Evolutionary conservation across 345 rosid species (phyloP), one percentile per base, ranked within the genome.

Genomic region (Gossypium ekmanianum): DNA sequence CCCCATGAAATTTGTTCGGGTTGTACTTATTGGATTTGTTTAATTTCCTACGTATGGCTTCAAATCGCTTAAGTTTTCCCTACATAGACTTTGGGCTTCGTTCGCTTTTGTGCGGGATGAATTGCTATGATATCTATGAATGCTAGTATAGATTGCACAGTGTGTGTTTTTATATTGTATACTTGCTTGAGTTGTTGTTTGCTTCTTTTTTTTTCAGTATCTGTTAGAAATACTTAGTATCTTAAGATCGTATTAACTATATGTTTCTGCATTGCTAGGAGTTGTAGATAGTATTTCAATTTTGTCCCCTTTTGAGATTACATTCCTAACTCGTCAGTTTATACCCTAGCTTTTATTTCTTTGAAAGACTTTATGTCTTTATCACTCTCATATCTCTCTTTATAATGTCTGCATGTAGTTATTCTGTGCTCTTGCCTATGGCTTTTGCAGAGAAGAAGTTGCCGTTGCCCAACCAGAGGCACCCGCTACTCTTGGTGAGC

Each of bases 371-470:
- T 34, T 34, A 34, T 34, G 41, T 34, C 41, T 34, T 4, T 34
- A 34, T 34, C 41, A 34, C 41, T 34, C 41, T 34, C 41, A 34
- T 4, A 34, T 34, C 41, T 34, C 41, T 34, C 7, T 34, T 34
- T 34, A 34, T 34, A 34, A 34, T 34, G 7, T 12, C 1, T 68
- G 13, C 1, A 1, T 68, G 18, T 8, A 48, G 26, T 47, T 24
- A 48, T 48, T 41, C 7, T 1, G 41, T 48, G 27, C 9, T 68
- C 3, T 24, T 68, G 72, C 13, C 7, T 7, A 13, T 57, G 20
- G 3, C 13, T 45, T 27, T 73, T 77, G 55, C 92, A 92, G 97
- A 45, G 97, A 90, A 54, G 94, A 92, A 45, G 92, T 61, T 79
- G 81, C 81, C 61, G 77, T 70, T 72, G 84, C 85, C 29, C 84